Percentiles rank a stretch among this genome's conserved stretches.
Evolutionary conservation across 176 grass and related monocot species (phyloP).

Genomic region (Themeda triandra): DNA sequence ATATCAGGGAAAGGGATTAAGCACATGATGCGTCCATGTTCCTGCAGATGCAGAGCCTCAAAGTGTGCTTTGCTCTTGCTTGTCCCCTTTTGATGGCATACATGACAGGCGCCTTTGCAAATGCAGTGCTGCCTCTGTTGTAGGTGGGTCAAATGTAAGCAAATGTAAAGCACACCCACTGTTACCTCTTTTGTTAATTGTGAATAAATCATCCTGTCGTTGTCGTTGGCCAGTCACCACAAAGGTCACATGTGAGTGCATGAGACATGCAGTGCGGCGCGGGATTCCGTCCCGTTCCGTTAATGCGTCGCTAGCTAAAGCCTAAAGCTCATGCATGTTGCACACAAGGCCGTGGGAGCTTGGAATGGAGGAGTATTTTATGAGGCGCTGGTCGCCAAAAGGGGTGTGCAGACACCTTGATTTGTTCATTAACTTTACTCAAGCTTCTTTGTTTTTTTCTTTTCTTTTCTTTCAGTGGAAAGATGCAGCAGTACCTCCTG

Average conservation of each 20-base stretch:
- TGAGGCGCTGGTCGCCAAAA: constrained; percentile 30
- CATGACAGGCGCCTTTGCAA: not conserved
- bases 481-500: not conserved
- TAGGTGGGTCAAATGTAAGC: constrained; percentile 40
- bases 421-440: not conserved
- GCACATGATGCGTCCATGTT: not conserved
- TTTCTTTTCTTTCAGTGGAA: not conserved
- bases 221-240: not conserved
- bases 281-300: not conserved
- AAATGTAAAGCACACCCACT: constrained; percentile 28
- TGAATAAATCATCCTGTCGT: not conserved
- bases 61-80: not conserved
- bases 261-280: not conserved
- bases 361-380: not conserved
- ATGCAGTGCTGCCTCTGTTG: not conserved
- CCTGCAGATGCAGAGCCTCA: not conserved
- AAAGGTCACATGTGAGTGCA: constrained; percentile 44
- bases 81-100: not conserved
- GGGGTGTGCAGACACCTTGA: not conserved
- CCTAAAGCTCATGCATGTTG: not conserved
- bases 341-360: not conserved
- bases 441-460: not conserved
- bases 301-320: not conserved
- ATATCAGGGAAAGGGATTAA: not conserved
- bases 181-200: not conserved